A percentile compares a stretch with the other conserved stretches of the same genome.
These are phyloP conservation scores for Quercus variabilis DNA, from an alignment of 306 rosid species.

Conservation along the genomic window DNA sequence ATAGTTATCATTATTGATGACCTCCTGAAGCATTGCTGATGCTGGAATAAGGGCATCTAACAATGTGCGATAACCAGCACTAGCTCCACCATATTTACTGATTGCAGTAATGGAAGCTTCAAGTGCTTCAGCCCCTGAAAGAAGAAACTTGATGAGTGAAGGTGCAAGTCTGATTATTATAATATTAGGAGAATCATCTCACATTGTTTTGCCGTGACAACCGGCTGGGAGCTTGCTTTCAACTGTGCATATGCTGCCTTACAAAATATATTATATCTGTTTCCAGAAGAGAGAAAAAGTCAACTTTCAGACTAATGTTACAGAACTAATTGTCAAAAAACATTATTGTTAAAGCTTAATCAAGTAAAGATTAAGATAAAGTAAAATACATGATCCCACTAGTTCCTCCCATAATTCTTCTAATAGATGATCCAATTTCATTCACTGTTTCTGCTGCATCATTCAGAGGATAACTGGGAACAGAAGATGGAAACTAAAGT, in stretches of 20 bases:
- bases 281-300: neutral
- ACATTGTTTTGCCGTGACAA: slow-evolving; percentile 58
- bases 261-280: slow-evolving; percentile 69
- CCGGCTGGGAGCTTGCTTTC: slow-evolving; percentile 50
- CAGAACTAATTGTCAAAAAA: neutral
- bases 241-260: slow-evolving; percentile 77
- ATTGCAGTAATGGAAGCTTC: slow-evolving; percentile 79
- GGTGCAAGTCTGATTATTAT: slow-evolving; percentile 1
- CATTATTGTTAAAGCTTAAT: slow-evolving; percentile 2
- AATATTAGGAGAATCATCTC: slow-evolving; percentile 33
- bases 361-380: slow-evolving; percentile 23
- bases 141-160: slow-evolving; percentile 28
- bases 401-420: slow-evolving; percentile 94
- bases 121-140: slow-evolving; percentile 86
- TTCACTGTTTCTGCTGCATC: slow-evolving; percentile 82
- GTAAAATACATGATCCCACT: slow-evolving; percentile 82
- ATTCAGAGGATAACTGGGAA: slow-evolving; percentile 86
- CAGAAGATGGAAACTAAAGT: slow-evolving; percentile 21
- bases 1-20: slow-evolving; percentile 12
- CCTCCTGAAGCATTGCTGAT: slow-evolving; percentile 70
- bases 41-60: slow-evolving; percentile 96
- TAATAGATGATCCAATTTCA: slow-evolving; percentile 77
- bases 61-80: slow-evolving; percentile 90
- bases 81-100: slow-evolving; percentile 91
- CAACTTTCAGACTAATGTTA: neutral